These are phyloP conservation scores for Neoboletus subvelutipes DNA, from an alignment of 768 basidiomycete species.

Conservation along the genomic window DNA sequence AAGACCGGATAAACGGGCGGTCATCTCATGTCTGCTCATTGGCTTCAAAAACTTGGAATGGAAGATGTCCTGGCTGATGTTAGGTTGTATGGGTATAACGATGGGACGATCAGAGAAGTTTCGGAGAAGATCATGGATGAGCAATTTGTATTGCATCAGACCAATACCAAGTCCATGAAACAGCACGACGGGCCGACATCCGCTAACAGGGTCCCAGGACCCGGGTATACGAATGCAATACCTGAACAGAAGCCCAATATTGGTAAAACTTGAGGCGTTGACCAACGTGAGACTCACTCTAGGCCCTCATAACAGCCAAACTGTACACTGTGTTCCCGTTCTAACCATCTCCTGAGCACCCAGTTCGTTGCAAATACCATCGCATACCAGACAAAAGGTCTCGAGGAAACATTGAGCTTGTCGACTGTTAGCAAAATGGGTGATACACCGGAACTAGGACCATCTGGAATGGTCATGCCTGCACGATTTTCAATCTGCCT, in stretches of 20 bases:
- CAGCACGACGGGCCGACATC: slow-evolving; percentile 74
- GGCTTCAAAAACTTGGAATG: slow-evolving; percentile 73
- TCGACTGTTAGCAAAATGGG: slow-evolving; percentile 79
- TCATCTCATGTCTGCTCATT: slow-evolving; percentile 59
- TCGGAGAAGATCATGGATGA: slow-evolving; percentile 58
- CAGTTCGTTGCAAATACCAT: slow-evolving; percentile 50
- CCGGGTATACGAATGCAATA: slow-evolving; percentile 74
- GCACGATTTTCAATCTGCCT: slow-evolving; percentile 68
- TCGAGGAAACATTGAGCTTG: slow-evolving; percentile 61
- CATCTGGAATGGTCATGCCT: slow-evolving; percentile 62
- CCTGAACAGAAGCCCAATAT: slow-evolving; percentile 34
- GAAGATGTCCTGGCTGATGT: slow-evolving; percentile 85
- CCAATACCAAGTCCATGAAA: slow-evolving; percentile 90
- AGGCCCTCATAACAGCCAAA: slow-evolving; percentile 57
- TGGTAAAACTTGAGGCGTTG: background rate
- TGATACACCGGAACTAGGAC: slow-evolving; percentile 48
- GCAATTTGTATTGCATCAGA: slow-evolving; percentile 62
- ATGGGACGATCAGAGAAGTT: slow-evolving; percentile 67
- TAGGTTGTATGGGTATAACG: slow-evolving; percentile 76
- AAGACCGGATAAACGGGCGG: slow-evolving; percentile 53
- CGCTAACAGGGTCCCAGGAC: slow-evolving; percentile 57
- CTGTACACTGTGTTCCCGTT: slow-evolving; percentile 40
- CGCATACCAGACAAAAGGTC: slow-evolving; percentile 69
- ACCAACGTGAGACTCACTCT: slow-evolving; percentile 50
- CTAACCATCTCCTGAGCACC: slow-evolving; percentile 45